These are phyloP conservation scores for Nigrospora sphaerica DNA, from an alignment of 2,329 filamentous ascomycete genomes.

Conservation along the genomic window DNA sequence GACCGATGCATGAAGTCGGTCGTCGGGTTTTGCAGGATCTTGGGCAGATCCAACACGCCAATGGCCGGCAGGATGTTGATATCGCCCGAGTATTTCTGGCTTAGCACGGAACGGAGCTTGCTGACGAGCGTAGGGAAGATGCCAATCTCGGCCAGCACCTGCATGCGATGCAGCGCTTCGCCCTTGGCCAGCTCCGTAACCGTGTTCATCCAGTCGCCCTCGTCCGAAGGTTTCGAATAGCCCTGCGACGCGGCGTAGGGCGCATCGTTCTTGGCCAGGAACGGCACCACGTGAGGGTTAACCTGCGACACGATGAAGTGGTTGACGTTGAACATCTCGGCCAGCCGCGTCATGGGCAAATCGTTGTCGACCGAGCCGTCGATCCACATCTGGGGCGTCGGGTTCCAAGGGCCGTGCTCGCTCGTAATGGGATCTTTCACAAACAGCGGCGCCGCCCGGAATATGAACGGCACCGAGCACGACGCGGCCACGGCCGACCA, in stretches of 20 bases:
- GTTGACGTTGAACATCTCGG: slow-evolving; percentile 97
- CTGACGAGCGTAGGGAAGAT: slow-evolving; percentile 72
- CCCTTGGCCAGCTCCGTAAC: slow-evolving; percentile 69
- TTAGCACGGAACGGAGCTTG: slow-evolving; percentile 74
- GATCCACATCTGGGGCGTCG: slow-evolving; percentile 78
- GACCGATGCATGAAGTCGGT: slow-evolving; percentile 79
- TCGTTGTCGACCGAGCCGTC: slow-evolving; percentile 95
- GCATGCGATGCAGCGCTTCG: slow-evolving; percentile 73
- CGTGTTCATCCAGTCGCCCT: slow-evolving; percentile 54
- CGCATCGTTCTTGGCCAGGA: slow-evolving; percentile 68
- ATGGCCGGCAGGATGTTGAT: slow-evolving; percentile 89
- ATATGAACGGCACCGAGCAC: slow-evolving; percentile 84
- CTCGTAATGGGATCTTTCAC: slow-evolving; percentile 81
- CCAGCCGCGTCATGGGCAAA: slow-evolving; percentile 79
- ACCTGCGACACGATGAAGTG: slow-evolving; percentile 97
- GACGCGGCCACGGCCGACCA: slow-evolving; percentile 97
- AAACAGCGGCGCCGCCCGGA: slow-evolving; percentile 69
- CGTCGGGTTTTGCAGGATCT: slow-evolving; percentile 77
- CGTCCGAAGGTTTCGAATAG: slow-evolving; percentile 25
- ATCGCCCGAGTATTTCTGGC: slow-evolving; percentile 87
- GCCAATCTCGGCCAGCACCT: slow-evolving; percentile 72
- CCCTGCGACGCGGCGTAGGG: slow-evolving; percentile 28
- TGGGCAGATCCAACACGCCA: slow-evolving; percentile 63
- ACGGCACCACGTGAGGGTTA: slow-evolving; percentile 88
- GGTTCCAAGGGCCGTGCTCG: slow-evolving; percentile 74